Evolutionary conservation across 345 rosid genomes (phyloP).

Genomic region (Eutrema yunnanense): DNA sequence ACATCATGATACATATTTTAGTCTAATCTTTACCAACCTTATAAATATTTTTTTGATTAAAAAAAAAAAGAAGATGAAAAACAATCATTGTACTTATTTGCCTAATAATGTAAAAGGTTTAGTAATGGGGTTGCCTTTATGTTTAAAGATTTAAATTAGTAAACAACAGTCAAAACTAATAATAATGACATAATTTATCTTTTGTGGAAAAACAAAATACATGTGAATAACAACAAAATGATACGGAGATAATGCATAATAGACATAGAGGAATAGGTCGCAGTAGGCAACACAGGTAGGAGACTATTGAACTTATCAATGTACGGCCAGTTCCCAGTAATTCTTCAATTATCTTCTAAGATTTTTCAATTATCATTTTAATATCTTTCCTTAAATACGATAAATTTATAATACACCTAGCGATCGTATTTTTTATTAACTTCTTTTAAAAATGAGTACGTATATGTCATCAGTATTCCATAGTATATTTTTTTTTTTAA

Average conservation of each 20-base stretch:
- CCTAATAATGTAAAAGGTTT: conserved; percentile 6
- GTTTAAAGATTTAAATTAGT: conserved; percentile 1
- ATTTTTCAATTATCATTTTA: no score
- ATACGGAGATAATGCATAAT: conserved; percentile 25
- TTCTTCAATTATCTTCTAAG: conserved; percentile 4
- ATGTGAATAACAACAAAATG: conserved; percentile 15
- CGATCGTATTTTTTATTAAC: background rate
- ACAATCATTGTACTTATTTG: conserved; percentile 20
- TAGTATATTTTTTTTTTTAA: no score
- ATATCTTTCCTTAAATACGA: no score
- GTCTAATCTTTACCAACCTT: conserved; percentile 17
- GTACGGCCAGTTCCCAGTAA: conserved; percentile 25
- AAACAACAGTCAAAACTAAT: conserved; percentile 17
- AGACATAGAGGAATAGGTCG: conserved; percentile 11
- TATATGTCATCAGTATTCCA: no score
- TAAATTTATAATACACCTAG: background rate
- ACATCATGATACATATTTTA: conserved; percentile 9
- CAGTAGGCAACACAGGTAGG: conserved; percentile 13
- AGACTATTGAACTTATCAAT: conserved; percentile 23
- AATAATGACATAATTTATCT: conserved; percentile 12
- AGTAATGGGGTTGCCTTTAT: background rate
- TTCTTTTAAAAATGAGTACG: no score
- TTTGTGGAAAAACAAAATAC: conserved; percentile 5
- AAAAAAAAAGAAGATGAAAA: background rate
- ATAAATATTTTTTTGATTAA: background rate